Base-by-base conservation (phyloP, 805 yeast species). In the Schwanniomyces polymorphus region DNA sequence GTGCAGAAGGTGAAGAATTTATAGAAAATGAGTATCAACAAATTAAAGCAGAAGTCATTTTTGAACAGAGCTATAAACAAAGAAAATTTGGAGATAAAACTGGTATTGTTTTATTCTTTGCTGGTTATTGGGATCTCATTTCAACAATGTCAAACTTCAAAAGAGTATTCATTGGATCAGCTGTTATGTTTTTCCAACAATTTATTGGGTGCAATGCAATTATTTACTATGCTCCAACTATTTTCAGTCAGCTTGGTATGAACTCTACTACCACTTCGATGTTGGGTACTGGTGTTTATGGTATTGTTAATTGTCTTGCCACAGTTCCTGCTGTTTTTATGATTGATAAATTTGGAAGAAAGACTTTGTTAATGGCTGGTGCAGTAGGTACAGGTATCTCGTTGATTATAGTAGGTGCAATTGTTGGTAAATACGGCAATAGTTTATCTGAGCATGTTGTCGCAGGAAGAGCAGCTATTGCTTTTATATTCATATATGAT, bases 281-380 rank as follows among this genome's bases (percentile, higher is more conserved):
- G 34, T 54, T 66, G 33, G 59, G 62, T 18, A 61, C 71, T 38
- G 62, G 70, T 41, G 56, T 64, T 8, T 52, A 64, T 25, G 68
- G 68, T 9, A 67, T 68, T 51, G 53, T 64, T 21, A 64, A 64
- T 49, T 62, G 64, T 10, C 51, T 67, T 29, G 59, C 65, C 27
- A 64, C 72, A 33, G 54, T 66, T 44, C 65, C 67, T 4, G 65
- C 72, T 37, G 61, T 67, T 43, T 62, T 65, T 52, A 56, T 63
- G 53, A 59, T 67, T 21, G 74, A 68, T 47, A 53, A 57, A 23
- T 59, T 66, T 41, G 74, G 74, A 28, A 60, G 74, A 58, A 63
- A 68, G 54, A 58, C 67, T 52, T 66, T 68, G 38, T 53, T 66
- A 47, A 55, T 60, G 34, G 54, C 60, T 44, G 72, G 72, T 42